Evolutionary conservation across 495 filamentous ascomycete genomes (phyloP), one percentile per base, ranked within the genome.

Genomic region (Penicillium paxilli): DNA sequence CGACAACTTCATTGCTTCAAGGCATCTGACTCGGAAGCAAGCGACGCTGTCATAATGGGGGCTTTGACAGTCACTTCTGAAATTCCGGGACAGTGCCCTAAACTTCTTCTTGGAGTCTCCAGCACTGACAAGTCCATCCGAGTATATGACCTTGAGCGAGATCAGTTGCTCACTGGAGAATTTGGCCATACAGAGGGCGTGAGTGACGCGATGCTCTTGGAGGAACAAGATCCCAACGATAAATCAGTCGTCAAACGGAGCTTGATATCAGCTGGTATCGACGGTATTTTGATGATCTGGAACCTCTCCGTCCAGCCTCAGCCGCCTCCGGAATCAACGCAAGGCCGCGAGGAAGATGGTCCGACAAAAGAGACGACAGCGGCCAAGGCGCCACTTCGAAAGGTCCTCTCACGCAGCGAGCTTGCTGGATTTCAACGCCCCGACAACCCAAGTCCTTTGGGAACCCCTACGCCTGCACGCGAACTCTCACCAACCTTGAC

Each of bases 161-260:
- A 92, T 12, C 66, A 75, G 21, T 84, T 98, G 55, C 72, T 97
- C 47, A 87, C 89, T 22, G 85, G 89, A 32, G 94, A 96, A 68
- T 96, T 91, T 80, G 95, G 94, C 12, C 94, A 98, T 64, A 95
- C 90, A 0, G 92, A 96, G 63, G 88, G 91, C 37, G 86, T 98
- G 37, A 94, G 90, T 37, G 92, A 88, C 63, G 80, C 92, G 32
- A 77, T 84, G n/a, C 66, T 97, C 11, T 59, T 96, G 4, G 87
- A 90, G 56, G 60, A 57, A 20, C 55, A 59, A 11, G 73, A 73
- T 3, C 69, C 79, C 1, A 72, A 82, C 8, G 63, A 70, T 4
- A 74, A 71, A 30, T 37, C 60, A 16, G 49, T 62, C 33, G 22
- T 28, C 20, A 68, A 72, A 45, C 73, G 80, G 22, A 84, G 72